These are phyloP conservation scores for Cubamyces lactineus DNA, from an alignment of 768 basidiomycete genomes.

Conservation along the genomic window DNA sequence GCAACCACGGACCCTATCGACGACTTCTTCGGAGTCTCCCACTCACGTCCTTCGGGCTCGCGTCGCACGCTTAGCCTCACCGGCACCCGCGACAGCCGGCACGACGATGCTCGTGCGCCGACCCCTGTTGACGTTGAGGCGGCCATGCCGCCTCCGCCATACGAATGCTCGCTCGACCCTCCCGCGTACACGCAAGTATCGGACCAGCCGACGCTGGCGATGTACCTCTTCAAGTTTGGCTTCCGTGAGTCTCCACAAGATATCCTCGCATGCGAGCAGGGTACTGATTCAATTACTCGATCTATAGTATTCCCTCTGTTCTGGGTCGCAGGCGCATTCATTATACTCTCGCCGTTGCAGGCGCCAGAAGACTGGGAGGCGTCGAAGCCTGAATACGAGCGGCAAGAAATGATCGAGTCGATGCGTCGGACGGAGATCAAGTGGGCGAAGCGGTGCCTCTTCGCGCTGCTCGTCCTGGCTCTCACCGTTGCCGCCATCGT, in stretches of 20 bases:
- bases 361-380: constrained; percentile 41
- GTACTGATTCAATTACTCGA: constrained; percentile 5
- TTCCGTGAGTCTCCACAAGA: constrained; percentile 44
- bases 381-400: constrained; percentile 42
- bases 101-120: constrained; percentile 30
- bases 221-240: constrained; percentile 53
- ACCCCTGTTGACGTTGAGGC: constrained; percentile 19
- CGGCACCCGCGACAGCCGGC: constrained; percentile 37
- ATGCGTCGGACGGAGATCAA: constrained; percentile 43
- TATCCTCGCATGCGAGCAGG: neutral
- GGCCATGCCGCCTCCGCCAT: constrained; percentile 37
- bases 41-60: constrained; percentile 20
- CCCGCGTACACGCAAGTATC: constrained; percentile 40
- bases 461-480: constrained; percentile 29
- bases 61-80: constrained; percentile 14
- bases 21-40: constrained; percentile 36
- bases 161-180: constrained; percentile 33
- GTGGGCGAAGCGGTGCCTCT: constrained; percentile 47
- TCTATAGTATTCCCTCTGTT: constrained; percentile 50
- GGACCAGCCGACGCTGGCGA: constrained; percentile 49
- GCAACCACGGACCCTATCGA: constrained; percentile 26
- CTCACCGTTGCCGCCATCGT: constrained; percentile 26
- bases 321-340: constrained; percentile 47
- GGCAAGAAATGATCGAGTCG: constrained; percentile 34
- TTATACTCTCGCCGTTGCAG: constrained; percentile 45